Percentiles rank a stretch among this genome's conserved stretches.
These are phyloP conservation scores for Trichoderma erinaceum DNA, from an alignment of 495 filamentous ascomycete genomes.

Conservation along the genomic window DNA sequence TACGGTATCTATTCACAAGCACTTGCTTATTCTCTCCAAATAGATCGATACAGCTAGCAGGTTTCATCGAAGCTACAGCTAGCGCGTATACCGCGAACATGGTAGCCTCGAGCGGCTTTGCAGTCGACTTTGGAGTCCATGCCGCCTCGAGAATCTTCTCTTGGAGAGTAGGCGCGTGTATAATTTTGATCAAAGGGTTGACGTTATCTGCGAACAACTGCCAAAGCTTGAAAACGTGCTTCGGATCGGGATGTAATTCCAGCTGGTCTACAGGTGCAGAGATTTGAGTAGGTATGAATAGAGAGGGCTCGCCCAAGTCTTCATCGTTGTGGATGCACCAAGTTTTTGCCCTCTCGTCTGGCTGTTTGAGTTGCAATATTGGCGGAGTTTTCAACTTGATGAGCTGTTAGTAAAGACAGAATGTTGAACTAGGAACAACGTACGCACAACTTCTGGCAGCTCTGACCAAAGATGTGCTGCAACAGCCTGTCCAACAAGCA, in stretches of 20 bases:
- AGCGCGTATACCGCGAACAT: constrained; percentile 46
- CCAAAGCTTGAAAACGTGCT: constrained; percentile 39
- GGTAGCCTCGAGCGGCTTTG: constrained; percentile 36
- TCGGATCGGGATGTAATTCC: constrained; percentile 15
- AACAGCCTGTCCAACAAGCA: background rate
- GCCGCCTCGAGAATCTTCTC: constrained; percentile 37
- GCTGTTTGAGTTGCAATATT: constrained; percentile 7
- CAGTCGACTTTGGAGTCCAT: constrained; percentile 27
- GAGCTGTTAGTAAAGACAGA: constrained; percentile 5
- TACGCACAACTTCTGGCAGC: constrained; percentile 14
- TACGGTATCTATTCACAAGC: constrained; percentile 34
- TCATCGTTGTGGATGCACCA: background rate
- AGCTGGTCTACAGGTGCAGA: background rate
- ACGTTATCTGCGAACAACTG: constrained; percentile 49
- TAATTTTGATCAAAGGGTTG: constrained; percentile 45
- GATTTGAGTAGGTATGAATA: background rate
- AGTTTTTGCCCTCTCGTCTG: background rate
- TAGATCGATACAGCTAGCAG: constrained; percentile 29
- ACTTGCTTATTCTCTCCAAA: constrained; percentile 36
- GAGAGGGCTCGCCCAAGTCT: background rate
- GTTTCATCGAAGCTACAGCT: constrained; percentile 32
- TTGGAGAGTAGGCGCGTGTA: constrained; percentile 44
- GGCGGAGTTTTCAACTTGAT: constrained; percentile 15
- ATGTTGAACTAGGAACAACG: background rate
- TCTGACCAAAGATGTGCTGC: constrained; percentile 3